Evolutionary conservation across 257 asterid species (phyloP).

Genomic region (Fraxinus americana): DNA sequence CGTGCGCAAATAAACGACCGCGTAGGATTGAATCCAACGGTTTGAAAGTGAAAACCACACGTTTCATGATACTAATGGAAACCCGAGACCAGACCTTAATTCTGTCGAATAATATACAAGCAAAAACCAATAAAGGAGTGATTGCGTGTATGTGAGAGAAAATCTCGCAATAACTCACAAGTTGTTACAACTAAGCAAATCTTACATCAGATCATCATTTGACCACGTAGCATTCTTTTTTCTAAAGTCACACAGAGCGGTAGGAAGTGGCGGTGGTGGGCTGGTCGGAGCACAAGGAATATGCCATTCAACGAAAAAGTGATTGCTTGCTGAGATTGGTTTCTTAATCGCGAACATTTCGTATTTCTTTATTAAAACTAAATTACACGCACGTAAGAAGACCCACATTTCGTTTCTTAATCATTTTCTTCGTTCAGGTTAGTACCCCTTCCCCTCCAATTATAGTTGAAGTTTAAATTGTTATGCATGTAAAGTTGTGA

Average conservation of each 20-base stretch:
- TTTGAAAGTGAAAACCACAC: not conserved
- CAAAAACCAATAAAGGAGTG: not conserved
- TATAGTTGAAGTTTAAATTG: conserved; percentile 15
- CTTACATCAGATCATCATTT: not conserved
- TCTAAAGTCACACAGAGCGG: no score
- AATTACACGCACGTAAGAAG: conserved; percentile 9
- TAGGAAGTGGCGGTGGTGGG: not conserved
- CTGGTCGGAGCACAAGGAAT: conserved; percentile 28
- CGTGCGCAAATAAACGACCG: not conserved
- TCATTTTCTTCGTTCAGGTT: conserved; percentile 24
- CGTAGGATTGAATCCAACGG: not conserved
- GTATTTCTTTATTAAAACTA: not conserved
- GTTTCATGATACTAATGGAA: not conserved
- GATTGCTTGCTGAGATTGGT: conserved; percentile 38
- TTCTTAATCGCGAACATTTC: conserved; percentile 17
- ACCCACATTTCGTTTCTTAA: conserved; percentile 21
- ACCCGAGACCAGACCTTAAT: not conserved
- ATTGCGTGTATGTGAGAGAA: not conserved
- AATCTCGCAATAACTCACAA: not conserved
- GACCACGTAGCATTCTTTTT: not conserved
- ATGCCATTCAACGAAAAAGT: conserved; percentile 35
- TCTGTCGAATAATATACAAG: not conserved
- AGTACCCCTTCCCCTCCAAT: not conserved
- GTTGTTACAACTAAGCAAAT: not conserved
- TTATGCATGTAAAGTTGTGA: conserved; percentile 17